Evolutionary conservation across 257 asterid species (phyloP).

Genomic region (Misopates orontium): DNA sequence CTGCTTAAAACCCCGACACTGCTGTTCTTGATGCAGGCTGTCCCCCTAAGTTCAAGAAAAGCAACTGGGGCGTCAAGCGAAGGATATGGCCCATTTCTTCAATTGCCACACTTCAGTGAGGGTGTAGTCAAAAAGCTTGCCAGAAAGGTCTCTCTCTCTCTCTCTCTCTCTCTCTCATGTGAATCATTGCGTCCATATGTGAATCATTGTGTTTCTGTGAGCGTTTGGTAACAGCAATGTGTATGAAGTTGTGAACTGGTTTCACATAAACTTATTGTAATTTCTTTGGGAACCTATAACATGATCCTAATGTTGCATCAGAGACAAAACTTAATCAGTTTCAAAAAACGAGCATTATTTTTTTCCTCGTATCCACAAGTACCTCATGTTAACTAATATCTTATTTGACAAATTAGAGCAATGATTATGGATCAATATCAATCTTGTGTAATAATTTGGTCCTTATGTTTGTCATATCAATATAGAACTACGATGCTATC

Average conservation of each 20-base stretch:
- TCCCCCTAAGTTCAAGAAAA: constrained; percentile 89
- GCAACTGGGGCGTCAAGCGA: constrained; percentile 76
- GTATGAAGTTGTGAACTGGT: not conserved
- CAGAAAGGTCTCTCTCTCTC: constrained; percentile 68
- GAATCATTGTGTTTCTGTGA: not conserved
- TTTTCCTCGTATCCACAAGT: not conserved
- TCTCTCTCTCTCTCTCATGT: not conserved
- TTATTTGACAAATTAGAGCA: constrained; percentile 1
- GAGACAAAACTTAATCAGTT: not conserved
- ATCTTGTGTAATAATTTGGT: not conserved
- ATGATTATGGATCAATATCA: not conserved
- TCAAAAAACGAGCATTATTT: not conserved
- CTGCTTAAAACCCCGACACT: not conserved
- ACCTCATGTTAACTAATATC: not conserved
- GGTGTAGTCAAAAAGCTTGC: constrained; percentile 80
- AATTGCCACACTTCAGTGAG: constrained; percentile 96
- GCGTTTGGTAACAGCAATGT: not conserved
- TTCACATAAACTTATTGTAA: not conserved
- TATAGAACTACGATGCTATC: not conserved
- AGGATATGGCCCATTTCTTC: constrained; percentile 94
- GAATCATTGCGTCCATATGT: not conserved
- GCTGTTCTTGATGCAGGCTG: constrained; percentile 63
- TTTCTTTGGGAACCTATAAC: not conserved
- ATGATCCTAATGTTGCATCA: not conserved
- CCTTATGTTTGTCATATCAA: too few relatives aligned